A percentile compares a stretch with the other conserved stretches of the same genome.
These are phyloP conservation scores for Stipa capillata DNA, from an alignment of 176 grass and related monocot species.

Conservation along the genomic window DNA sequence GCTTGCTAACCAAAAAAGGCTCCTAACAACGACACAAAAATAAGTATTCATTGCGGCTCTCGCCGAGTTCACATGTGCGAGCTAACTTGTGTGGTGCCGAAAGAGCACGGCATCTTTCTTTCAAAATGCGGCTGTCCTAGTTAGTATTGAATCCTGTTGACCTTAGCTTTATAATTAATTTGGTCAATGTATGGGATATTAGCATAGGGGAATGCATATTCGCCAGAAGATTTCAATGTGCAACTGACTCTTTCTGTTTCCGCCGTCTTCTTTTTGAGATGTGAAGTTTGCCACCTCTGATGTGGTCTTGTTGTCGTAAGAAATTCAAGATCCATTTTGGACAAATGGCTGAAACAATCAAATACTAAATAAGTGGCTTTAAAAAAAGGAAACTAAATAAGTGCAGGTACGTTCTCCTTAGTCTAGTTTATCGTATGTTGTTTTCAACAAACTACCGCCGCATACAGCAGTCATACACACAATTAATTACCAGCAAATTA, in stretches of 20 bases:
- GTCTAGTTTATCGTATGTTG: too few species aligned
- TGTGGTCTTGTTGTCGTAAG: not conserved
- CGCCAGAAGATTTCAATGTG: not conserved
- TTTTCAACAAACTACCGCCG: not conserved
- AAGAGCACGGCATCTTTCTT: not conserved
- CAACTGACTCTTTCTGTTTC: not conserved
- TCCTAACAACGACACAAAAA: not conserved
- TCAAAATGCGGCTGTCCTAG: not conserved
- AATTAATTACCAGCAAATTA: too few species aligned
- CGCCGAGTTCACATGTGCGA: constrained; percentile 12
- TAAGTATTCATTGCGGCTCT: not conserved
- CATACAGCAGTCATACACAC: too few species aligned
- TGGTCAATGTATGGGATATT: not conserved
- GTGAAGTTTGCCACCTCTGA: constrained; percentile 8
- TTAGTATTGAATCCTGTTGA: not conserved
- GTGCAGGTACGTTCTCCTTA: too few species aligned
- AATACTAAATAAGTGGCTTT: too few species aligned
- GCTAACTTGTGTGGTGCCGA: not conserved
- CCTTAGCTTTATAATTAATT: not conserved
- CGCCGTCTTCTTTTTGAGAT: not conserved
- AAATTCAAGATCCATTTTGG: not conserved
- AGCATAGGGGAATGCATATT: not conserved
- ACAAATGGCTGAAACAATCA: not conserved
- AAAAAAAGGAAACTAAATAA: too few species aligned
- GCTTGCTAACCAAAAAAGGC: not conserved